Evolutionary conservation across 768 basidiomycete genomes (phyloP).

Genomic region (Russula olivacea): DNA sequence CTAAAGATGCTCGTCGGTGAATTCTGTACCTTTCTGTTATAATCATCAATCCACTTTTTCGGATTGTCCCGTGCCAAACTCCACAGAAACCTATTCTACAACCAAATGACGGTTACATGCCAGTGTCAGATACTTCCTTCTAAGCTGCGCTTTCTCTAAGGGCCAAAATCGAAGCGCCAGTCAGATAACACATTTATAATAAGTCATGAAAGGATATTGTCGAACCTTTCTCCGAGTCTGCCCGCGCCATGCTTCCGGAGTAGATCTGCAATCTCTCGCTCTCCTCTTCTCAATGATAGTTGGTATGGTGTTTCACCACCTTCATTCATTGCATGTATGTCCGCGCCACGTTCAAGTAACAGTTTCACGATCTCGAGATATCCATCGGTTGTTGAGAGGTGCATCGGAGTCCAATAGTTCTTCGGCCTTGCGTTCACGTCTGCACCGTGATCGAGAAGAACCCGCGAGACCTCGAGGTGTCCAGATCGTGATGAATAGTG

Average conservation of each 20-base stretch:
- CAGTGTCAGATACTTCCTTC: no score
- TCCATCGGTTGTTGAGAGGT: background rate
- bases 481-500: no score
- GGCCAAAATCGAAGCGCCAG: background rate
- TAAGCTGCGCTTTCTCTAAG: no score
- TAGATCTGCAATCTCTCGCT: background rate
- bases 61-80: no score
- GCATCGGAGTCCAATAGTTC: background rate
- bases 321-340: background rate
- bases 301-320: background rate
- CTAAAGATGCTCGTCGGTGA: no score
- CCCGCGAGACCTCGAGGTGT: no score
- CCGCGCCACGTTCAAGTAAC: background rate
- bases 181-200: background rate
- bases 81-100: no score
- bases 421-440: background rate
- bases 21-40: no score
- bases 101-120: no score
- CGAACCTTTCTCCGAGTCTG: background rate
- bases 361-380: background rate
- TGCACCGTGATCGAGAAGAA: no score
- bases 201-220: background rate
- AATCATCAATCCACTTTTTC: no score
- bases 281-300: background rate
- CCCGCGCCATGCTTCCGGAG: background rate